Conservation (phyloP, 495 filamentous ascomycete species). For the Bacidia gigantensis region DNA sequence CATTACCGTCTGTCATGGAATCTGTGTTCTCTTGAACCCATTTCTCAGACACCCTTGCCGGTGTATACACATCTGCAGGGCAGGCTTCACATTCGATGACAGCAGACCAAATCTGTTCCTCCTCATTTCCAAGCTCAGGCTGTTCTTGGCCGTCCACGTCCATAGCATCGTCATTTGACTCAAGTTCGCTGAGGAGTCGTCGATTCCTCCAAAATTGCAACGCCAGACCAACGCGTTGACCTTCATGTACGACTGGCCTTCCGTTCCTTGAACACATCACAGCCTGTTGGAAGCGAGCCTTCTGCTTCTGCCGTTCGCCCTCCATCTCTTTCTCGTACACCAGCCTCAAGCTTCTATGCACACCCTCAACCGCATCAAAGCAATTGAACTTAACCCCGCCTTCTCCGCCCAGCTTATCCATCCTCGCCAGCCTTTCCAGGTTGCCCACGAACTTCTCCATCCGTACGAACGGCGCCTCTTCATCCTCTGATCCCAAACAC, state of each 20-base stretch:
- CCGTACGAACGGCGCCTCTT: conserved; percentile 24
- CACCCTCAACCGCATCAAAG: conserved; percentile 73
- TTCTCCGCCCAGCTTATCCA: conserved; percentile 61
- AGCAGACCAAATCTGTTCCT: conserved; percentile 39
- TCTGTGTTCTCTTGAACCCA: conserved; percentile 54
- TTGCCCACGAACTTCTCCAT: conserved; percentile 65
- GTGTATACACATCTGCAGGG: conserved; percentile 35
- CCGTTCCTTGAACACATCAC: conserved; percentile 59
- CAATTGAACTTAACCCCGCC: conserved; percentile 55
- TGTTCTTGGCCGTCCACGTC: conserved; percentile 7
- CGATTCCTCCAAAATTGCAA: conserved; percentile 78
- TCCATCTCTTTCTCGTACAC: conserved; percentile 56
- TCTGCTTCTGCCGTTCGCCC: conserved; percentile 37
- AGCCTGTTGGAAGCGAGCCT: conserved; percentile 28
- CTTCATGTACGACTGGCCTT: conserved; percentile 62
- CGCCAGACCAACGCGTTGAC: conserved; percentile 55
- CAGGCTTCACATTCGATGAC: conserved; percentile 49
- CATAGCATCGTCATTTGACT: conserved; percentile 20
- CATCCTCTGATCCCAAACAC: conserved; percentile 26
- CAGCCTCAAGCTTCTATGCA: conserved; percentile 50
- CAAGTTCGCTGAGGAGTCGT: conserved; percentile 33
- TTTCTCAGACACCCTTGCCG: conserved; percentile 48
- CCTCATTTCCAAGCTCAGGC: conserved; percentile 1
- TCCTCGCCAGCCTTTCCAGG: conserved; percentile 57
- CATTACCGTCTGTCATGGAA: conserved; percentile 24